Conservation (phyloP, 2,329 filamentous ascomycete genomes). For the Blastomyces parvus region DNA sequence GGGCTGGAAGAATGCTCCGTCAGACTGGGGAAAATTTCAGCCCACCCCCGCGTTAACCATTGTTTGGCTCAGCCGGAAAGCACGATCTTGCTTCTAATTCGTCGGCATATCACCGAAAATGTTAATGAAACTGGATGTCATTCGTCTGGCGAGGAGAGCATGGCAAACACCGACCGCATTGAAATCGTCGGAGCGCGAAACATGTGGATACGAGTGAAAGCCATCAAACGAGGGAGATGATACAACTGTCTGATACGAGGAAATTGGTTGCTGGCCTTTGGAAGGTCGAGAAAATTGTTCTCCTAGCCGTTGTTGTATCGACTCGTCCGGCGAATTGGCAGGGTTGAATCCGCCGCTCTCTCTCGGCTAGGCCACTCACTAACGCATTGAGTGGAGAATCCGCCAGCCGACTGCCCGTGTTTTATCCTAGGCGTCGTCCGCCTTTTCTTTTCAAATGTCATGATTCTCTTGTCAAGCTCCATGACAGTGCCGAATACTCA, state of each 20-base stretch:
- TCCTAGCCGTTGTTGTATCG: neutral
- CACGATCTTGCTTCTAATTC: neutral
- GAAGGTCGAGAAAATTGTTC: neutral
- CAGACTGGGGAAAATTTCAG: neutral
- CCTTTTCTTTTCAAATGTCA: neutral
- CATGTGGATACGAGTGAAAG: neutral
- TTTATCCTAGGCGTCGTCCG: neutral
- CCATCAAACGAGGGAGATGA: neutral
- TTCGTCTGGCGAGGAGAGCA: neutral
- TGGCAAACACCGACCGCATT: neutral
- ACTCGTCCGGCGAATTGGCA: neutral
- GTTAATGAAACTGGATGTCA: neutral
- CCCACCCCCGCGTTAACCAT: neutral
- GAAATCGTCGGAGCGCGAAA: neutral
- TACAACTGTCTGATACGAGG: neutral
- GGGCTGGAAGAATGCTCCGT: neutral
- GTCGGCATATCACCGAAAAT: neutral
- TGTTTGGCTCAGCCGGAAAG: neutral
- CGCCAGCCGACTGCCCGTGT: neutral
- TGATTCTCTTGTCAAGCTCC: neutral
- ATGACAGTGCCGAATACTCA: too few species aligned
- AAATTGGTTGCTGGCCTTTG: neutral
- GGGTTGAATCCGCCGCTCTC: neutral
- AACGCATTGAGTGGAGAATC: conserved; percentile 1
- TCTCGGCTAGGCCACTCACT: conserved; percentile 1